phyloP scores from a whole-genome alignment of 228 moss, liverwort and hornwort species.

The Sphagnum magellanicum region DNA sequence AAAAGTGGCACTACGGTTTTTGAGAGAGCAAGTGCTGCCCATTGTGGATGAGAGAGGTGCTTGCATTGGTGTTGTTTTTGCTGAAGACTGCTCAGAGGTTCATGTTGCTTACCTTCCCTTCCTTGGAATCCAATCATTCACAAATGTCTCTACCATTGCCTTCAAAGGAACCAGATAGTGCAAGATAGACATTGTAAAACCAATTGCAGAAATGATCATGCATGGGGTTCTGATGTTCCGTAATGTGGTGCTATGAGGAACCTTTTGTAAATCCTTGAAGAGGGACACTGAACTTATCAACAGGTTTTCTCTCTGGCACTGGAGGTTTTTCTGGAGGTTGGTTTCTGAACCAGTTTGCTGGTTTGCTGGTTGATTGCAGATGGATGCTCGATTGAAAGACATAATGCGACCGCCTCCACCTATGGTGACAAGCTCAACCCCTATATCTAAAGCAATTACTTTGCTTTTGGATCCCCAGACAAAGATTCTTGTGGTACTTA shows the following conservation, averaged over 20 bases:
- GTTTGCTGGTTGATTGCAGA: slow-evolving; percentile 26
- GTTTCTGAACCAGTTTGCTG: neutral
- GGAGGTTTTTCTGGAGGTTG: neutral
- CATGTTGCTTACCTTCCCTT: neutral
- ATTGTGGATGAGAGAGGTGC: slow-evolving; percentile 65
- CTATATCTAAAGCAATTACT: slow-evolving; percentile 60
- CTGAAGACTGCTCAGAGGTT: slow-evolving; percentile 75
- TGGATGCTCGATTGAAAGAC: slow-evolving; percentile 55
- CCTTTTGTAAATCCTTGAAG: neutral
- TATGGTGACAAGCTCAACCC: slow-evolving; percentile 66
- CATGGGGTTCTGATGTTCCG: too few relatives aligned
- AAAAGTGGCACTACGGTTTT: slow-evolving; percentile 68
- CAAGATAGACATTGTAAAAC: neutral
- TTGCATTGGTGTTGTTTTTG: slow-evolving; percentile 70
- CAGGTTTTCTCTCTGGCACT: neutral
- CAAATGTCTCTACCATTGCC: neutral
- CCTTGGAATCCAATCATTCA: neutral
- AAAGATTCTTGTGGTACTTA: slow-evolving; percentile 68
- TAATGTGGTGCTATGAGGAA: neutral
- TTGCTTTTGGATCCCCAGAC: slow-evolving; percentile 64
- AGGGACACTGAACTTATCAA: neutral
- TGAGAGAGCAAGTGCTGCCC: slow-evolving; percentile 61
- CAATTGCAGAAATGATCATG: neutral
- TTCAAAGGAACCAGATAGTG: neutral
- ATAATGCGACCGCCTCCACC: slow-evolving; percentile 76